phyloP scores from a whole-genome alignment of 2,329 filamentous ascomycete genomes.

The Ophiostoma piceae region DNA sequence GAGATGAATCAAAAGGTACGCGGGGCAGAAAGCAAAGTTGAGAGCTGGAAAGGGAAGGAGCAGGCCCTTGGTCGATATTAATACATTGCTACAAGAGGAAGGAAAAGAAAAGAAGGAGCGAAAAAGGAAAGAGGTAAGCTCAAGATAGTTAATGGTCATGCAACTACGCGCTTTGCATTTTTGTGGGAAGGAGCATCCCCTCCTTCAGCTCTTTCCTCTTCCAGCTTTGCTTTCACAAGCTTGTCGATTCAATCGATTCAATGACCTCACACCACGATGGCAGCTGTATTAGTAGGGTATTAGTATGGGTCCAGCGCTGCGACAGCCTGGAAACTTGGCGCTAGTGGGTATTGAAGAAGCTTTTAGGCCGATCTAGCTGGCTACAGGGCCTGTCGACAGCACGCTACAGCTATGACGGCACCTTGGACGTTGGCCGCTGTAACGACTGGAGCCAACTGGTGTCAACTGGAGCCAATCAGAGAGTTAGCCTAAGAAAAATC shows the following conservation, averaged over 20 bases:
- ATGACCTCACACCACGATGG: slow-evolving; percentile 20
- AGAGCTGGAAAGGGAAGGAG: not conserved
- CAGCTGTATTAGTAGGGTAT: not conserved
- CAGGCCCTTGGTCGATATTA: not conserved
- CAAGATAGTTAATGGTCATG: not conserved
- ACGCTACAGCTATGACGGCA: not conserved
- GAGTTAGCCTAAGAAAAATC: not conserved
- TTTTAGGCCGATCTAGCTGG: not conserved
- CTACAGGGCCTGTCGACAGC: not conserved
- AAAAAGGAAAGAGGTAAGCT: not conserved
- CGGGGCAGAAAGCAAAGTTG: not conserved
- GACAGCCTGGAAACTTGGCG: slow-evolving; percentile 4
- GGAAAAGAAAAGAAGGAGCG: slow-evolving; percentile 1
- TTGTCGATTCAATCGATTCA: slow-evolving; percentile 11
- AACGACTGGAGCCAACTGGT: not conserved
- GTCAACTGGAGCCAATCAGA: not conserved
- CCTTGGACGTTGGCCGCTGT: not conserved
- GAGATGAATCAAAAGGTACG: not conserved
- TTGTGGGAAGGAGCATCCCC: slow-evolving; percentile 19
- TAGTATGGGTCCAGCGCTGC: not conserved
- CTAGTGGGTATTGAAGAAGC: not conserved
- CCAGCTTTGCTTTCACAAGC: not conserved
- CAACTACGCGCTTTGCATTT: slow-evolving; percentile 2
- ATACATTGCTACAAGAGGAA: not conserved
- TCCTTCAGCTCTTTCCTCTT: slow-evolving; percentile 3